phyloP scores from a whole-genome alignment of 2,329 filamentous ascomycete species.

The Cordyceps pruinosa region DNA sequence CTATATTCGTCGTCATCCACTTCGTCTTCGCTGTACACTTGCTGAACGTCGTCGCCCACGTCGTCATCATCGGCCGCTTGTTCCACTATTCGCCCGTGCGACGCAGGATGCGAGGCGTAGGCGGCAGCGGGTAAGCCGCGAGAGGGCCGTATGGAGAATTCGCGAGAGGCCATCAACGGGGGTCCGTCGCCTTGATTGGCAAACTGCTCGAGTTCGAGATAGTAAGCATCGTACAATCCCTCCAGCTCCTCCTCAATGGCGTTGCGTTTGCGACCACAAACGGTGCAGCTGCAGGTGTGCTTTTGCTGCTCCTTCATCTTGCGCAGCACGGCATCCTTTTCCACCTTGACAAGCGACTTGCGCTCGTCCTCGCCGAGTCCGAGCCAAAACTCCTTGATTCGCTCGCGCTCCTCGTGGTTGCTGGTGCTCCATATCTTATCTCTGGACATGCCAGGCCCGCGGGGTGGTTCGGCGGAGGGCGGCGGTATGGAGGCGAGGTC shows the following conservation, averaged over 20 bases:
- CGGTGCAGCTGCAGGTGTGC: constrained; percentile 95
- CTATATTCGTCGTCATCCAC: constrained; percentile 54
- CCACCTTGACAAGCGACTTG: constrained; percentile 91
- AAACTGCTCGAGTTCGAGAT: constrained; percentile 95
- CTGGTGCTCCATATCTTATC: constrained; percentile 98
- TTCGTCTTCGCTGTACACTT: constrained; percentile 44
- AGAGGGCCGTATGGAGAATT: constrained; percentile 54
- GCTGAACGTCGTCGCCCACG: constrained; percentile 47
- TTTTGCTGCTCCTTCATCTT: constrained; percentile 99
- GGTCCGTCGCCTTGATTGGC: constrained; percentile 73
- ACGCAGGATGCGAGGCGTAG: constrained; percentile 61
- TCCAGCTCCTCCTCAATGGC: constrained; percentile 98
- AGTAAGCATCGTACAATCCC: constrained; percentile 96
- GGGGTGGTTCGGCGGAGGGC: constrained; percentile 23
- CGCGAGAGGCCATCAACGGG: constrained; percentile 48
- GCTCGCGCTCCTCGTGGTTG: constrained; percentile 86
- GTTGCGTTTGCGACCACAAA: constrained; percentile 91
- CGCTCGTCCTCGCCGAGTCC: constrained; percentile 89
- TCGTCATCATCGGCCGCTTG: constrained; percentile 45
- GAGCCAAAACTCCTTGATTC: constrained; percentile 98
- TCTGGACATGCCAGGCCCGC: constrained; percentile 48
- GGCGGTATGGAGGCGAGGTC: constrained; percentile 15
- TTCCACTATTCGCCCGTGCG: constrained; percentile 66
- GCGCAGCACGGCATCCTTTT: constrained; percentile 93
- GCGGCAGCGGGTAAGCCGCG: constrained; percentile 50